Evolutionary conservation across 257 asterid genomes (phyloP).

Genomic region (Apocynum venetum): DNA sequence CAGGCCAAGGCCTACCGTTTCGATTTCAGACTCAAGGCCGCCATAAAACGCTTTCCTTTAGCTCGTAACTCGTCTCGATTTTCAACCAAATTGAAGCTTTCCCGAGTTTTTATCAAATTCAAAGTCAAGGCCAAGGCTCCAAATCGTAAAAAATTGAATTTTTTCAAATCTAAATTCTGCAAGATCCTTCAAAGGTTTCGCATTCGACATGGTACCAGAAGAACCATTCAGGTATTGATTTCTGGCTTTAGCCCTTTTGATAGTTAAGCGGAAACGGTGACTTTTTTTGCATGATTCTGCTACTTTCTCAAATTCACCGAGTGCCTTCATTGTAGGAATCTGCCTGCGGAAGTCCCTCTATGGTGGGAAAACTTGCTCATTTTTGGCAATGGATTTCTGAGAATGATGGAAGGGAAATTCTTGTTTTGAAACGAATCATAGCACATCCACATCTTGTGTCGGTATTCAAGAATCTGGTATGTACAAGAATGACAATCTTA

Average conservation of each 20-base stretch:
- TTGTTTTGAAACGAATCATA: not conserved
- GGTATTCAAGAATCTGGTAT: conserved; percentile 11
- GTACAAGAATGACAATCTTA: conserved; percentile 9
- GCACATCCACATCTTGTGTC: conserved; percentile 3
- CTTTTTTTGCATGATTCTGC: not conserved
- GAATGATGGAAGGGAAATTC: conserved; percentile 1
- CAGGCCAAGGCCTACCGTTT: conserved; percentile 32
- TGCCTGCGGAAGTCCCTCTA: conserved; percentile 2
- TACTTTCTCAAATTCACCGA: not conserved
- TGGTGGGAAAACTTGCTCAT: not conserved
- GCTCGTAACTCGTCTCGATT: not conserved
- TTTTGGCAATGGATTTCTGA: conserved; percentile 3
- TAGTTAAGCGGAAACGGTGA: not conserved
- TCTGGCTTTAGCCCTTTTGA: not conserved
- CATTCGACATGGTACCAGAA: not conserved
- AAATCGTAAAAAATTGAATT: conserved; percentile 12
- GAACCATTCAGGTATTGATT: not conserved
- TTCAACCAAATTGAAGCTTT: conserved; percentile 19
- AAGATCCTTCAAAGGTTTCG: conserved; percentile 11
- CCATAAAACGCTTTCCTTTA: conserved; percentile 19
- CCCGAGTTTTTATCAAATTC: conserved; percentile 33
- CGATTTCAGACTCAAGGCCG: conserved; percentile 28
- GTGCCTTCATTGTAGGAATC: conserved; percentile 5
- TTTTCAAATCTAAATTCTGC: conserved; percentile 23
- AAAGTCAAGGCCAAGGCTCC: conserved; percentile 22